Base-by-base conservation (phyloP, 2,329 filamentous ascomycete species). In the Clarireedia sp. region DNA sequence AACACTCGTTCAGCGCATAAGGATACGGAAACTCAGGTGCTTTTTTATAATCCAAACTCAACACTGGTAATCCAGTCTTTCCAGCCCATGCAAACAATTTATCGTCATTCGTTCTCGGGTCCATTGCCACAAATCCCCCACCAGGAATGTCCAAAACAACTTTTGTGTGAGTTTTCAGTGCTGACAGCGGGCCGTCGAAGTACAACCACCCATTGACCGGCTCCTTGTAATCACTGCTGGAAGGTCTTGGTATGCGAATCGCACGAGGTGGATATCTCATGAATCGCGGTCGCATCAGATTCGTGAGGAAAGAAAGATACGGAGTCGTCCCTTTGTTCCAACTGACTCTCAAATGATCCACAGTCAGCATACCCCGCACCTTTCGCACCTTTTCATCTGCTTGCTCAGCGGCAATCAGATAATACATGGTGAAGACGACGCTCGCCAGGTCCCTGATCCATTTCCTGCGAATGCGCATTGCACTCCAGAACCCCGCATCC, bases 401-500 rank as follows among this genome's bases (percentile, higher is more conserved):
- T 67, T 90, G 86, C 71, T 97, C 92, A 0, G 94, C 90, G 14
- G 91, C 90, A 53, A 97, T 80, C 60, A 99, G 77, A 69, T 99
- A 99, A 72, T 96, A 99, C 10, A 87, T 68, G 0, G 89, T 89
- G 71, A 96, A 97, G 47, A 89, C 75, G 19, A 97, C 77, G 67
- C 89, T 90, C 9, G 87, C 82, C 14, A 96, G 68, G 68, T 97
- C 91, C 40, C 90, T 80, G 43, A 96, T 63, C 82, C 88, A 91
- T 65, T 87, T 90, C 48, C 77, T 77, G 55, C 81, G 82, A 60
- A 99, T 91, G 65, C 84, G 86, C 94, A 99, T 99, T 36, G 94
- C 94, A 0, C 90, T 96, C 94, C 94, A 99, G 71, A 96, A 99
- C 1, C 94, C 94, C 5, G 94, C 94, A 66, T 99, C 94, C 58